These are phyloP conservation scores for Citrus cavaleriei DNA, from an alignment of 345 rosid genomes.

Conservation along the genomic window DNA sequence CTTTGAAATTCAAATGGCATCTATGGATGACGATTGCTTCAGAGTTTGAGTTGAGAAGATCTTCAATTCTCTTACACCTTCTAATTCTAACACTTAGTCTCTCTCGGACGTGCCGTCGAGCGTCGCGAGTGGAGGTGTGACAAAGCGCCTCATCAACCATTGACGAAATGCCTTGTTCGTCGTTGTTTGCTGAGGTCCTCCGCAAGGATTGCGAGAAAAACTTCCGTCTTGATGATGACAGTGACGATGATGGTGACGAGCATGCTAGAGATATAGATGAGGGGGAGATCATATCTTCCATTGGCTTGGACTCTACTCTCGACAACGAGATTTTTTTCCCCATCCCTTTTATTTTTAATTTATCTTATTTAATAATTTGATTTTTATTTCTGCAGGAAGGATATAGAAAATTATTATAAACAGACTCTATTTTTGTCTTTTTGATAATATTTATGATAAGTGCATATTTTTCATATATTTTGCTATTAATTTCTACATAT, in stretches of 20 bases:
- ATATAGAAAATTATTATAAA: no score
- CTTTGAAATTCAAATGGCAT: not conserved
- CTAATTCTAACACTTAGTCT: slow-evolving; percentile 34
- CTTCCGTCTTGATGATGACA: not conserved
- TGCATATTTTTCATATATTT: no score
- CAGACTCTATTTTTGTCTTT: no score
- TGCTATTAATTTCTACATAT: fast-evolving
- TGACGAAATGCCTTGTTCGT: slow-evolving; percentile 47
- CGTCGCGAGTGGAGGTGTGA: slow-evolving; percentile 25
- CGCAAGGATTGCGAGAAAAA: slow-evolving; percentile 15
- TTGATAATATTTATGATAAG: no score
- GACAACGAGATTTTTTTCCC: no score
- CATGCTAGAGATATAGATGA: no score
- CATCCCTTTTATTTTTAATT: no score
- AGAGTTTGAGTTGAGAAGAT: not conserved
- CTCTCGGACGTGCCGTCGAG: slow-evolving; percentile 43
- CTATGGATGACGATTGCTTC: slow-evolving; percentile 39
- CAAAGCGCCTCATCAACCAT: slow-evolving; percentile 28
- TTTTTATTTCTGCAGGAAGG: no score
- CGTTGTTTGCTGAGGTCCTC: slow-evolving; percentile 40
- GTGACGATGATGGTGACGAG: no score
- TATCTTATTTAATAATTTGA: no score
- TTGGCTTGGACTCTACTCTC: no score
- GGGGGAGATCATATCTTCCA: no score
- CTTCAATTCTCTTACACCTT: not conserved